Base-by-base conservation (phyloP, 345 rosid genomes). In the Moricandia arvensis region DNA sequence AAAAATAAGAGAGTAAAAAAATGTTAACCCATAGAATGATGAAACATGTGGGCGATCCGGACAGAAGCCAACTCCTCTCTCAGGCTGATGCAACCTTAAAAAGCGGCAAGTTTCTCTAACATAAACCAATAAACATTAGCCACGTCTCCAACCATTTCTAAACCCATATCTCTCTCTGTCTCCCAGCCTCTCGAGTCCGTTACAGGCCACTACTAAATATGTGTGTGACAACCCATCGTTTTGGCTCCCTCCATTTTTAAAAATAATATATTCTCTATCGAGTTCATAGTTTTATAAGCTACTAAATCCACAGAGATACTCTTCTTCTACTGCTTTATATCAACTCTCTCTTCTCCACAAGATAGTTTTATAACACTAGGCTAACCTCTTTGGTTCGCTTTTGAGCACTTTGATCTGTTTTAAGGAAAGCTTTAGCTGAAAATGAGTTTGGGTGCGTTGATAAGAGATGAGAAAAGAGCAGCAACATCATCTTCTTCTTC, bases 401-500 rank as follows among this genome's bases (percentile, higher is more conserved):
- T 45, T 62, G 29, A 62, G 29, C 66, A 17, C 17, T 11, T 34
- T 35, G 11, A 49, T 49, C 18, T 12, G 13, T 67, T 69, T 35
- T 21, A 7, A 67, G 15, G 51, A 37, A 68, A 21, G 3, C 38
- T 12, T 43, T 18, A 27, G 72, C 43, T 60, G 0, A 57, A 6
- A 83, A 85, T 89, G 93, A 87, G 83, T 80, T 49, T 90, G 65
- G 65, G 83, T 35, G 79, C 87, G 68, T 15, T 79, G 71, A 68
- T 79, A 71, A 88, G 83, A 55, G 98, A 80, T 84, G 86, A 84
- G 51, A 55, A 66, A 34, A 73, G 74, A 73, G 55, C 18, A 47
- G 43, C 21, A 49, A 35, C 63, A 49, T 47, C 18, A 18, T 47
- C 18, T 31, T 79, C 82, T 63, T 66, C 95, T 55, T 86, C 82